phyloP scores from a whole-genome alignment of 257 asterid species.

The Plantago ovata region DNA sequence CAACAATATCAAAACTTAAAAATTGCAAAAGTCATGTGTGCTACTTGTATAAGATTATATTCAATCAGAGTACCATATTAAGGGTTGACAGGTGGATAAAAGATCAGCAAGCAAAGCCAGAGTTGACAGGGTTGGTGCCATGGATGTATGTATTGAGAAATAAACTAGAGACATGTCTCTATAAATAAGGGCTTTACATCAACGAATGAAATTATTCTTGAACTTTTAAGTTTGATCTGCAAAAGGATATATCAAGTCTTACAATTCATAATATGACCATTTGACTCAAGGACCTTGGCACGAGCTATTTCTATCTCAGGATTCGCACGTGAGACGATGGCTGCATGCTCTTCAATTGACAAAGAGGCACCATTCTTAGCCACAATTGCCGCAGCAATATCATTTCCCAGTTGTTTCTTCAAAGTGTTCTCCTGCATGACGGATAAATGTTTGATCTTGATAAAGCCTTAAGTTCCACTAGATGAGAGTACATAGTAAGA shows the following conservation, averaged over 20 bases:
- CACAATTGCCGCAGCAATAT: slow-evolving; percentile 49
- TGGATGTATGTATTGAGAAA: too few species aligned
- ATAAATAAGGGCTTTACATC: not conserved
- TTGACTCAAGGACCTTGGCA: slow-evolving; percentile 48
- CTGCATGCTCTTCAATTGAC: slow-evolving; percentile 59
- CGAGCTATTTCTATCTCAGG: slow-evolving; percentile 56
- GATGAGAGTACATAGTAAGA: not conserved
- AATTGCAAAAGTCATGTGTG: too few species aligned
- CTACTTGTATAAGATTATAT: too few species aligned
- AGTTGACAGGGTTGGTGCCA: too few species aligned
- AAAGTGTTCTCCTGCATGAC: slow-evolving; percentile 59
- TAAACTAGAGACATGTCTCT: not conserved
- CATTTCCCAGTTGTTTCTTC: slow-evolving; percentile 59
- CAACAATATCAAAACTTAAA: too few species aligned
- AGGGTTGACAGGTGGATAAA: too few species aligned
- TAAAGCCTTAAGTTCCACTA: slow-evolving; percentile 5
- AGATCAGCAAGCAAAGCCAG: too few species aligned
- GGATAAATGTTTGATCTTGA: not conserved
- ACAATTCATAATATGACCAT: slow-evolving; percentile 35
- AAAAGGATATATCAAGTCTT: slow-evolving; percentile 30
- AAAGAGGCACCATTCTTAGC: slow-evolving; percentile 48
- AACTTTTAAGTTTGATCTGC: slow-evolving; percentile 10
- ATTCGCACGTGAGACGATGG: slow-evolving; percentile 44
- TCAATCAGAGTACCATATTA: too few species aligned
- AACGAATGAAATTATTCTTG: not conserved